Evolutionary conservation across 768 basidiomycete genomes (phyloP).

Genomic region (Mycena polygramma): DNA sequence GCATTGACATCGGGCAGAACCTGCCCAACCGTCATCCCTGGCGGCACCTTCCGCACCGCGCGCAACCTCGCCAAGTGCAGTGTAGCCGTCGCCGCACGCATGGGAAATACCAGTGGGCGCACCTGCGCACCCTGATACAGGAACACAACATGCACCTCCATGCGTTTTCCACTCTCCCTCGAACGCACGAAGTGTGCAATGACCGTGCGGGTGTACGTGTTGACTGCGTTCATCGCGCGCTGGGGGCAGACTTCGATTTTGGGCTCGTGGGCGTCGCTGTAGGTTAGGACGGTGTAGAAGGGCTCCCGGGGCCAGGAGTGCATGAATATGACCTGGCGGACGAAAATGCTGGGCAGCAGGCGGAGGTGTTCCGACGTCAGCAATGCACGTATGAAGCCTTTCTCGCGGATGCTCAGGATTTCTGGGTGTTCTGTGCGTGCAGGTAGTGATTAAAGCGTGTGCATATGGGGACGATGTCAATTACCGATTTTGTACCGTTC

Average conservation of each 20-base stretch:
- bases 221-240: conserved; percentile 5
- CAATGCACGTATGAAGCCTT: conserved; percentile 1
- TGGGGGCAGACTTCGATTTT: conserved; percentile 4
- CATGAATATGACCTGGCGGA: conserved; percentile 10
- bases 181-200: conserved; percentile 2
- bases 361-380: conserved; percentile 3
- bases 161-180: not conserved
- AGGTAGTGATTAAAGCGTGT: too few species aligned
- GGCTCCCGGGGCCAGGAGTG: conserved; percentile 5
- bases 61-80: not conserved
- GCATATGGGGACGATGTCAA: too few species aligned
- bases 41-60: conserved; percentile 1
- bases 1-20: conserved; percentile 14
- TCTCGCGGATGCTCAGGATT: not conserved
- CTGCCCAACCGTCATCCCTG: conserved; percentile 11
- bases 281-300: conserved; percentile 1
- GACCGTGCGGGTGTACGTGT: conserved; percentile 9
- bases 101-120: not conserved
- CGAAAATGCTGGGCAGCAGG: conserved; percentile 1
- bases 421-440: not conserved
- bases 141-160: conserved; percentile 15
- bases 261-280: not conserved
- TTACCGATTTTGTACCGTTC: not conserved
- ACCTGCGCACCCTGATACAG: not conserved
- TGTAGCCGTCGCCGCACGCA: conserved; percentile 4